Conservation (phyloP, 345 rosid species). For the Hibiscus tridactylites region DNA sequence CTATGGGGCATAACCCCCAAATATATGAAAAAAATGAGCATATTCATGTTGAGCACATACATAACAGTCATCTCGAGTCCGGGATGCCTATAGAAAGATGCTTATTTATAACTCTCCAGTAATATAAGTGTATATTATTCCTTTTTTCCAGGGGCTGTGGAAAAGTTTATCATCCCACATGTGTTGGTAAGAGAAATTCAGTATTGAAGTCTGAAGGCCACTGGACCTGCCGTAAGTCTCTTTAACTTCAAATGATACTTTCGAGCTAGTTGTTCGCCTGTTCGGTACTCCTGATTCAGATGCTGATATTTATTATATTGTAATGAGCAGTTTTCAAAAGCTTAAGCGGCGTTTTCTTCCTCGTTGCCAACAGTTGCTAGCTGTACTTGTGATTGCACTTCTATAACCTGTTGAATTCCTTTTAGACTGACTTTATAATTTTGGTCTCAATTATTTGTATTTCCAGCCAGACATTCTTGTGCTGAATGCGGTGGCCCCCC, state of each 20-base stretch:
- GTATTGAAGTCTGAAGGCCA: conserved; percentile 4
- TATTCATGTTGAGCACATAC: neutral
- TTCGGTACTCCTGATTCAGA: neutral
- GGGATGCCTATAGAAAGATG: neutral
- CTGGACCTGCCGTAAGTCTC: conserved; percentile 5
- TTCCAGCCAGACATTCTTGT: conserved; percentile 7
- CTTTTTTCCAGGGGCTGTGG: conserved; percentile 5
- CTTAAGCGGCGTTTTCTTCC: neutral
- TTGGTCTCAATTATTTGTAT: neutral
- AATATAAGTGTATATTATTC: neutral
- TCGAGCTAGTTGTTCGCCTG: neutral
- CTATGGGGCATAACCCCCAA: neutral
- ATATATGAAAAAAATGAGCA: neutral
- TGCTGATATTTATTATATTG: neutral
- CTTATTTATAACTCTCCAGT: neutral
- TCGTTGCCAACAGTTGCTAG: neutral
- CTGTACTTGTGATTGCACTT: neutral
- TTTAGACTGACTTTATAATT: neutral
- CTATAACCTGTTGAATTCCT: neutral
- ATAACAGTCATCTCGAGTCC: neutral
- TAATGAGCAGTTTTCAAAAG: neutral
- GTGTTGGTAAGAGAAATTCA: neutral
- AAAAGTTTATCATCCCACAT: neutral
- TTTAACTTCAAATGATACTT: neutral
- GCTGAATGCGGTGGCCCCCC: neutral